Evolutionary conservation across 1,284 basidiomycete genomes (phyloP).

Genomic region (Anthracocystis panici-leucophaei): DNA sequence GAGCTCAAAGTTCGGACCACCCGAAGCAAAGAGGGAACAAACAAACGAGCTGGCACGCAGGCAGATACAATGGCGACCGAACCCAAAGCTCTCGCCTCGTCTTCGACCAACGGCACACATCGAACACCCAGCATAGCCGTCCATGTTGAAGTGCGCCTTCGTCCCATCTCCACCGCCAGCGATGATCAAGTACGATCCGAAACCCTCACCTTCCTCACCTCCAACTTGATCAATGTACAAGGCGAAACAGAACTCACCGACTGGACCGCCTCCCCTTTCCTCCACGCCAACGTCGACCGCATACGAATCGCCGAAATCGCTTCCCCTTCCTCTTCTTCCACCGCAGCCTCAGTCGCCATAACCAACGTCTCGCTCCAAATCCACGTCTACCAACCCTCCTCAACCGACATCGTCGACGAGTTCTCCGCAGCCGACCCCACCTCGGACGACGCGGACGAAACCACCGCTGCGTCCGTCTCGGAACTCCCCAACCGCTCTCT

Average conservation of each 20-base stretch:
- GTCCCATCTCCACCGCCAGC: conserved; percentile 26
- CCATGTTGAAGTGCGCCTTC: conserved; percentile 42
- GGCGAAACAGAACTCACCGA: conserved; percentile 78
- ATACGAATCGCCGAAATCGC: conserved; percentile 78
- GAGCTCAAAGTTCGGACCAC: not conserved
- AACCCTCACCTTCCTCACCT: conserved; percentile 15
- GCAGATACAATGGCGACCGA: conserved; percentile 17
- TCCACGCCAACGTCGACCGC: conserved; percentile 80
- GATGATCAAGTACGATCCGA: conserved; percentile 20
- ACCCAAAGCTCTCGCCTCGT: conserved; percentile 7
- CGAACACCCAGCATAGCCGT: conserved; percentile 17
- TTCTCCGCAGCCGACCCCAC: conserved; percentile 75
- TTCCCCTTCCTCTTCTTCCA: conserved; percentile 1
- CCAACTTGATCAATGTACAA: conserved; percentile 70
- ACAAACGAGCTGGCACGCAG: not conserved
- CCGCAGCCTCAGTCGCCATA: conserved; percentile 38
- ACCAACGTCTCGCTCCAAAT: conserved; percentile 71
- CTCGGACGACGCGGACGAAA: conserved; percentile 74
- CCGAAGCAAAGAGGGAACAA: not conserved
- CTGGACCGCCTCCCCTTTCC: conserved; percentile 75
- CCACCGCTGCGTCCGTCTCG: conserved; percentile 86
- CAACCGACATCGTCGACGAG: conserved; percentile 80
- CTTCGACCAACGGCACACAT: not conserved
- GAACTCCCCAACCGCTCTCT: conserved; percentile 84
- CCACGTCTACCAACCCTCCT: conserved; percentile 86